phyloP scores from a whole-genome alignment of 139 green algal genomes.

The Picochlorum sp. region DNA sequence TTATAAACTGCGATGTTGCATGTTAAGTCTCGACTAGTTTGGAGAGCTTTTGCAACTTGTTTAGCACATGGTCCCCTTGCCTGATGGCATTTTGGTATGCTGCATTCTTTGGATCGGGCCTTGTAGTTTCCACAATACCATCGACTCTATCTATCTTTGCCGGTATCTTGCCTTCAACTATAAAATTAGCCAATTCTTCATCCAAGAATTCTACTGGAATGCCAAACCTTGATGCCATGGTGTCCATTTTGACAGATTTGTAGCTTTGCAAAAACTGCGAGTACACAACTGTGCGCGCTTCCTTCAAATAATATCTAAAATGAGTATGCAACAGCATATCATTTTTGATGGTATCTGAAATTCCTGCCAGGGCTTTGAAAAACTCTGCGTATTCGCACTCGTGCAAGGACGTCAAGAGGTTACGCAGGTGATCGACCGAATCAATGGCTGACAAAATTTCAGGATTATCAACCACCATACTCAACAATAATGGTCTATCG shows the following conservation, averaged over 20 bases:
- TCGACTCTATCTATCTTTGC: slow-evolving; percentile 95
- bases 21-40: slow-evolving; percentile 84
- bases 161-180: slow-evolving; percentile 77
- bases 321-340: slow-evolving; percentile 80
- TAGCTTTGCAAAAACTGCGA: slow-evolving; percentile 93
- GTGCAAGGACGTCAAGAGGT: slow-evolving; percentile 84
- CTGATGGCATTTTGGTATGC: slow-evolving; percentile 83
- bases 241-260: slow-evolving; percentile 86
- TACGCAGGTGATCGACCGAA: slow-evolving; percentile 54
- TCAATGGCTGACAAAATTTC: slow-evolving; percentile 91
- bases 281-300: slow-evolving; percentile 81
- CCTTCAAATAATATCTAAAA: slow-evolving; percentile 85
- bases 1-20: too few relatives aligned
- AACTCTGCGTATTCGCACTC: slow-evolving; percentile 85
- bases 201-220: slow-evolving; percentile 56
- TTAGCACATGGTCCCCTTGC: slow-evolving; percentile 90
- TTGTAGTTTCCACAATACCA: slow-evolving; percentile 84
- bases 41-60: slow-evolving; percentile 88
- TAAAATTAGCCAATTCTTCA: slow-evolving; percentile 80
- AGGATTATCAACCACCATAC: slow-evolving; percentile 79
- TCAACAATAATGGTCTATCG: slow-evolving; percentile 42
- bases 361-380: slow-evolving; percentile 62
- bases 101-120: slow-evolving; percentile 85
- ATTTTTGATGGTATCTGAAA: slow-evolving; percentile 44
- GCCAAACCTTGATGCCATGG: slow-evolving; percentile 83